A percentile compares a stretch with the other conserved stretches of the same genome.
Evolutionary conservation across 2,329 filamentous ascomycete species (phyloP).

Genomic region (Tolypocladium sp.): DNA sequence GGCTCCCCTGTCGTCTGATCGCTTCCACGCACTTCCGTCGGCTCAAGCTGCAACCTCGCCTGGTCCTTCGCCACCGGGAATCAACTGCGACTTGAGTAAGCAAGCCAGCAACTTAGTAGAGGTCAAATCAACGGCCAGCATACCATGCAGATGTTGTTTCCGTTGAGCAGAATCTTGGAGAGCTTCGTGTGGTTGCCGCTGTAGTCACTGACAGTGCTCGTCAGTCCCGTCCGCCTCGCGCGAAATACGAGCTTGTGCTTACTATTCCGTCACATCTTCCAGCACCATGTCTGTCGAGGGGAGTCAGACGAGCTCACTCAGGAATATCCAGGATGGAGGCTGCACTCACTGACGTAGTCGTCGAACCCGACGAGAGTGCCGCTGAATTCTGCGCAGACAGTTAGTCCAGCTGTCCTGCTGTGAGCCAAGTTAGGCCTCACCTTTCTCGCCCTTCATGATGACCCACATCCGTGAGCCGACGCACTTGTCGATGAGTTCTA

Average conservation of each 20-base stretch:
- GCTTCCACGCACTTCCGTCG: not conserved
- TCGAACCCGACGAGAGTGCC: conserved; percentile 93
- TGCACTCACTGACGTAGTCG: conserved; percentile 94
- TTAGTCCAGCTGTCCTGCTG: conserved; percentile 3
- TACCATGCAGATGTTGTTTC: conserved; percentile 99
- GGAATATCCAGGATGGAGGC: not conserved
- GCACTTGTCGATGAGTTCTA: conserved; percentile 98
- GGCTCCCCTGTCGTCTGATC: not conserved
- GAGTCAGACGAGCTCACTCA: conserved; percentile 9
- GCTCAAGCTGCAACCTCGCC: conserved; percentile 1
- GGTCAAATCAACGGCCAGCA: conserved; percentile 15
- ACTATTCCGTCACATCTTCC: conserved; percentile 96
- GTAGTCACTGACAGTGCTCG: conserved; percentile 62
- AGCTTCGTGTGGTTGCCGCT: conserved; percentile 80
- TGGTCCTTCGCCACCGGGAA: conserved; percentile 69
- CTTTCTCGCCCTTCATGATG: conserved; percentile 98
- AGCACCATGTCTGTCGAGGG: conserved; percentile 78
- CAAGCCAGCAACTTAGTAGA: not conserved
- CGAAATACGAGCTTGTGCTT: conserved; percentile 21
- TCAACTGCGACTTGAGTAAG: conserved; percentile 45
- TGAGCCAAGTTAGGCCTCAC: conserved; percentile 31
- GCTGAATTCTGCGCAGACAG: conserved; percentile 65
- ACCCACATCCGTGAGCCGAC: conserved; percentile 98
- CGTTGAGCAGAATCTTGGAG: conserved; percentile 89
- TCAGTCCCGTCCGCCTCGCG: conserved; percentile 9